These are phyloP conservation scores for Boletus rubescentipes DNA, from an alignment of 768 basidiomycete species.

Conservation along the genomic window DNA sequence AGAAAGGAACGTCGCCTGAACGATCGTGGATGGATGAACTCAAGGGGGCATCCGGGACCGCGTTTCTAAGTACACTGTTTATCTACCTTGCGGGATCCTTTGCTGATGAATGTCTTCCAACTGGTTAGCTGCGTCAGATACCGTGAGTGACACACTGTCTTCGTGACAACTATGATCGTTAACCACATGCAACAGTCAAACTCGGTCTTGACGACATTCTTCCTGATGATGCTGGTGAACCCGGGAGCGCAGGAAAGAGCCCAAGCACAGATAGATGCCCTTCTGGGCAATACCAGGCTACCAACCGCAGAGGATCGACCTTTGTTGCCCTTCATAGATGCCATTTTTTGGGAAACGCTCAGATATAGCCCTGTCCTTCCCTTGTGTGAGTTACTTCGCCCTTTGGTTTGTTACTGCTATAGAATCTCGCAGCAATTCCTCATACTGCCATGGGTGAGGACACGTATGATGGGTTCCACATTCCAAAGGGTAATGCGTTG, in stretches of 20 bases:
- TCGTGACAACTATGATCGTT: too few species aligned
- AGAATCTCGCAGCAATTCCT: neutral
- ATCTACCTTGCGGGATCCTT: too few species aligned
- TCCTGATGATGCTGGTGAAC: neutral
- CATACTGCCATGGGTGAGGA: neutral
- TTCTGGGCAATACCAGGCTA: neutral
- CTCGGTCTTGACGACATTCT: neutral
- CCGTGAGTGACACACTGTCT: neutral
- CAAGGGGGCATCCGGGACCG: slow-evolving; percentile 2
- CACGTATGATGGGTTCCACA: too few species aligned
- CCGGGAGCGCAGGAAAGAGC: neutral
- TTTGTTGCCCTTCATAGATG: too few species aligned
- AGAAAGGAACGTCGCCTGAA: neutral
- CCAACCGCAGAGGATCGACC: too few species aligned
- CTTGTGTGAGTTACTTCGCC: neutral
- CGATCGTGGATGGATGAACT: neutral
- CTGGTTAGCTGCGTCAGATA: slow-evolving; percentile 7
- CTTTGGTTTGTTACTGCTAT: neutral
- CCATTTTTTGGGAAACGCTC: too few species aligned
- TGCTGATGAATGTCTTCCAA: neutral
- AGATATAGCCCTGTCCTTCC: too few species aligned
- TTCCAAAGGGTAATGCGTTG: too few species aligned
- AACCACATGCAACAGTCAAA: neutral
- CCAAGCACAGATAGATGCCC: neutral
- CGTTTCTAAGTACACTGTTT: neutral